Percentiles rank a stretch among this genome's conserved stretches.
phyloP scores from a whole-genome alignment of 2,329 filamentous ascomycete species.

The Cytospora chrysosperma region DNA sequence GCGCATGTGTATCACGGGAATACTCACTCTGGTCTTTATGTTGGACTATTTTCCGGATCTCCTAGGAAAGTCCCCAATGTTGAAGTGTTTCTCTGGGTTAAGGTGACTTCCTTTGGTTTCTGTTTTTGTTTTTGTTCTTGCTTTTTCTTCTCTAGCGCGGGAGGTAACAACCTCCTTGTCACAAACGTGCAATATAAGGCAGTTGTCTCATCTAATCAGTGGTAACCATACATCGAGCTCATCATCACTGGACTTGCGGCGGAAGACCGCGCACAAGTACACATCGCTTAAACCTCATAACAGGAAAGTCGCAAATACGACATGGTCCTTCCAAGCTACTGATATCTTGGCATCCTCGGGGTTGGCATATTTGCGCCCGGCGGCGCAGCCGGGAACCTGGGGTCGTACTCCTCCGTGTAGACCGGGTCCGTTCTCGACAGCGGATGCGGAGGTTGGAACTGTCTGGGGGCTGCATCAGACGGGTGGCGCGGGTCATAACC shows the following conservation, averaged over 20 bases:
- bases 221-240: not conserved
- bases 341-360: conserved; percentile 16
- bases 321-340: not conserved
- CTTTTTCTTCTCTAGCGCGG: not conserved
- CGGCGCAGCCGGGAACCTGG: conserved; percentile 38
- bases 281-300: not conserved
- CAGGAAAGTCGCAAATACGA: not conserved
- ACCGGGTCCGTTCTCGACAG: conserved; percentile 22
- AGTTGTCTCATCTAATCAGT: not conserved
- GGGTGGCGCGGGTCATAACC: conserved; percentile 26
- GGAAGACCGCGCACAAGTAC: not conserved
- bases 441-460: conserved; percentile 13
- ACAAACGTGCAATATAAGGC: not conserved
- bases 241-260: not conserved
- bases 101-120: not conserved
- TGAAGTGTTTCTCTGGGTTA: not conserved
- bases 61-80: not conserved
- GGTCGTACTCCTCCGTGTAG: conserved; percentile 46
- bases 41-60: not conserved
- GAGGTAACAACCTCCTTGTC: not conserved
- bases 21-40: not conserved
- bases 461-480: conserved; percentile 11
- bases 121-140: too few species aligned
- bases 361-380: conserved; percentile 20
- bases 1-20: not conserved